phyloP scores from a whole-genome alignment of 73 alveolate species.

The Stentor roeselii region DNA sequence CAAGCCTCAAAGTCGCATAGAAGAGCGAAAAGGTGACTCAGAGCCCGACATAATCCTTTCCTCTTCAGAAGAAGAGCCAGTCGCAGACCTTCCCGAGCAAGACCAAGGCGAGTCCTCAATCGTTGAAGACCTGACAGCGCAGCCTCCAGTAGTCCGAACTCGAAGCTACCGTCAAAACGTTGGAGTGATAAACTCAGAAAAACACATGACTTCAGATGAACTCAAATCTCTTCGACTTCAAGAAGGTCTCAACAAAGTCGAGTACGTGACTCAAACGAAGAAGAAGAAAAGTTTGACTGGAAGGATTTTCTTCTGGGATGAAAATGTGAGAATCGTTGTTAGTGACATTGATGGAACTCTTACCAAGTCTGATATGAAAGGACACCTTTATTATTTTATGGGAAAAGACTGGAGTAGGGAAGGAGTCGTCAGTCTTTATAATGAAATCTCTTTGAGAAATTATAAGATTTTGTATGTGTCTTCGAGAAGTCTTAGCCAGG shows the following conservation, averaged over 20 bases:
- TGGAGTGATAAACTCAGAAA: background rate
- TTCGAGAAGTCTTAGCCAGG: constrained; percentile 94
- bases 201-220: constrained; percentile 67
- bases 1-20: background rate
- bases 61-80: background rate
- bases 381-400: constrained; percentile 86
- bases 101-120: background rate
- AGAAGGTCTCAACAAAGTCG: constrained; percentile 75
- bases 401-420: constrained; percentile 96
- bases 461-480: constrained; percentile 93
- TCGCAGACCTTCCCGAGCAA: background rate
- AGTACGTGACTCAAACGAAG: constrained; percentile 74
- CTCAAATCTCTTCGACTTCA: constrained; percentile 61
- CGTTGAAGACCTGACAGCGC: background rate
- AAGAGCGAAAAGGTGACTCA: background rate
- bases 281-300: constrained; percentile 48
- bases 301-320: constrained; percentile 74
- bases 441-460: constrained; percentile 70
- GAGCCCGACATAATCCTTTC: background rate
- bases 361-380: constrained; percentile 93
- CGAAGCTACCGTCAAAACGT: background rate
- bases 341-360: constrained; percentile 98
- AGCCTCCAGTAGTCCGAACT: background rate
- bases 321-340: constrained; percentile 69
- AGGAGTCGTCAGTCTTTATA: constrained; percentile 79